phyloP scores from a whole-genome alignment of 441 rosid species.

The Iberis amara region DNA sequence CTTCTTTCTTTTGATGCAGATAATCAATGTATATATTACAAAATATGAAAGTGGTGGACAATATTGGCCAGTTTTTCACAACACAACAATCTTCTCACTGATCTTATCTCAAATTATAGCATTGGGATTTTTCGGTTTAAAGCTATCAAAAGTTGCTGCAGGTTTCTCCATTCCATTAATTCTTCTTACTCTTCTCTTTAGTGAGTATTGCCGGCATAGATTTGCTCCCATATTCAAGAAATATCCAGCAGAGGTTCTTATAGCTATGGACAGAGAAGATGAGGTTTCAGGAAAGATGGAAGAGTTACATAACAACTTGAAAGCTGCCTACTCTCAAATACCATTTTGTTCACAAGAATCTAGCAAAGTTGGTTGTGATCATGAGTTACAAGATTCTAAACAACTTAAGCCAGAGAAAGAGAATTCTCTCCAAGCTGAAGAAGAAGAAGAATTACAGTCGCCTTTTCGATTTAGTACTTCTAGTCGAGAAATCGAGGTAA shows the following conservation, averaged over 20 bases:
- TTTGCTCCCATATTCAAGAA: conserved; percentile 63
- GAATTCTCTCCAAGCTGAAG: conserved; percentile 26
- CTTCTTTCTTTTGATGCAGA: conserved; percentile 39
- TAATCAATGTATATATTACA: conserved; percentile 76
- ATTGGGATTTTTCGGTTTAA: conserved; percentile 78
- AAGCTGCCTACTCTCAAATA: conserved; percentile 61
- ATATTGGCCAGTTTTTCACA: conserved; percentile 87
- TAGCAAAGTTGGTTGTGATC: conserved; percentile 21
- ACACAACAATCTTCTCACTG: conserved; percentile 75
- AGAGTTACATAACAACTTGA: conserved; percentile 49
- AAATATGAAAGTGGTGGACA: conserved; percentile 81
- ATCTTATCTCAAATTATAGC: conserved; percentile 82
- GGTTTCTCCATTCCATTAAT: conserved; percentile 77
- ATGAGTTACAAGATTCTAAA: conserved; percentile 31
- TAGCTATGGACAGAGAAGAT: conserved; percentile 82
- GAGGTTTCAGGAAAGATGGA: conserved; percentile 53
- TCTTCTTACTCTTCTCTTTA: conserved; percentile 70
- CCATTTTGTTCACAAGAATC: conserved; percentile 33
- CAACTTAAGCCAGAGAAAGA: conserved; percentile 39
- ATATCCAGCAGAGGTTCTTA: conserved; percentile 70
- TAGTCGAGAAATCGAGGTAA: conserved; percentile 27
- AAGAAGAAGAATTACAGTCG: conserved; percentile 31
- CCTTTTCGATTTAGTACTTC: conserved; percentile 22
- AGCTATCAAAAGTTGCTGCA: conserved; percentile 65
- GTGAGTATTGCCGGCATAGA: conserved; percentile 76